phyloP scores from a whole-genome alignment of 176 grass and related monocot genomes.

The Neostapfia colusana region DNA sequence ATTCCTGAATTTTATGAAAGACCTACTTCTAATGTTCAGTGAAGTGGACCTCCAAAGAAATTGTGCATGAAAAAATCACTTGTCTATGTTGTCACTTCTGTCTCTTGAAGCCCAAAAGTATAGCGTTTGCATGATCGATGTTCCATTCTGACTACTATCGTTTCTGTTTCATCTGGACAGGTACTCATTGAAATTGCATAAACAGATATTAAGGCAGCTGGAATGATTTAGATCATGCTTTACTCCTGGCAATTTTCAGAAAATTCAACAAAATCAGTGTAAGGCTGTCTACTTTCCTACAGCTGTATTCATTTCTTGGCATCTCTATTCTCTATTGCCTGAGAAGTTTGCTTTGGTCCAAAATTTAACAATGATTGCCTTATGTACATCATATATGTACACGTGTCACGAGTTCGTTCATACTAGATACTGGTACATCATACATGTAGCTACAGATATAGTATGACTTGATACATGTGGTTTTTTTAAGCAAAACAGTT shows the following conservation, averaged over 20 bases:
- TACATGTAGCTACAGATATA: not conserved
- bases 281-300: constrained; percentile 7
- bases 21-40: not conserved
- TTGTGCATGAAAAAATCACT: not conserved
- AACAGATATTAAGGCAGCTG: not conserved
- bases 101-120: not conserved
- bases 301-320: constrained; percentile 17
- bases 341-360: not conserved
- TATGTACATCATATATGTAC: not conserved
- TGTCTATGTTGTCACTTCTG: constrained; percentile 11
- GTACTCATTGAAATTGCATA: constrained; percentile 1
- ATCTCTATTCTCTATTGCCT: constrained; percentile 1
- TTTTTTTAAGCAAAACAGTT: not conserved
- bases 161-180: constrained; percentile 33
- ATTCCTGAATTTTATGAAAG: not conserved
- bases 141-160: not conserved
- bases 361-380: not conserved
- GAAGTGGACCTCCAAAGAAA: constrained; percentile 1
- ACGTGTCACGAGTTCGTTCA: not conserved
- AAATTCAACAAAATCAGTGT: constrained; percentile 11
- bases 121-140: not conserved
- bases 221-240: not conserved
- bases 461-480: not conserved
- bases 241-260: not conserved
- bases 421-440: not conserved